Percentiles rank a stretch among this genome's conserved stretches.
Evolutionary conservation across 768 basidiomycete genomes (phyloP).

Genomic region (Lactarius deliciosus): DNA sequence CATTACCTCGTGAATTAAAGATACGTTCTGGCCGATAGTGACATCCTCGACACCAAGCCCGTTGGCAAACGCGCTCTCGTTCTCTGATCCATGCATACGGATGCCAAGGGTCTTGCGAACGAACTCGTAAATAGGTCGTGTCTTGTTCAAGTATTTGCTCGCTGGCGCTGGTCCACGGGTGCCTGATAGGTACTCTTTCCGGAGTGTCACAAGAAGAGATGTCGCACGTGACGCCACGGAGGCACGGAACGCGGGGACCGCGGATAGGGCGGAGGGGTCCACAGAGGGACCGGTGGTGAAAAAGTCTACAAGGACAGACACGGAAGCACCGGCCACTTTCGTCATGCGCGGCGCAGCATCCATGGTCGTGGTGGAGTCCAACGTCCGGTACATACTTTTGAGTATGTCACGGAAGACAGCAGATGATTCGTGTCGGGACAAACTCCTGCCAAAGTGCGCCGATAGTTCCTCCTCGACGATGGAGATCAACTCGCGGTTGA

Average conservation of each 20-base stretch:
- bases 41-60: slow-evolving; percentile 67
- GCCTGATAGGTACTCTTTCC: slow-evolving; percentile 58
- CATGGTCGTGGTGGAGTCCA: slow-evolving; percentile 70
- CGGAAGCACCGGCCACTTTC: slow-evolving; percentile 62
- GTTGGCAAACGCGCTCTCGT: slow-evolving; percentile 56
- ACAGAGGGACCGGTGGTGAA: slow-evolving; percentile 35
- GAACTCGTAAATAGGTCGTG: slow-evolving; percentile 73
- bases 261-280: slow-evolving; percentile 31
- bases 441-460: slow-evolving; percentile 43
- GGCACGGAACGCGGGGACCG: slow-evolving; percentile 55
- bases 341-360: slow-evolving; percentile 70
- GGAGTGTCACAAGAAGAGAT: slow-evolving; percentile 47
- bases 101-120: slow-evolving; percentile 71
- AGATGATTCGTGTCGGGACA: slow-evolving; percentile 38
- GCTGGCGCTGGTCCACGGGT: slow-evolving; percentile 65
- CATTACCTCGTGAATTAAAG: slow-evolving; percentile 70
- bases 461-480: slow-evolving; percentile 54
- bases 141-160: slow-evolving; percentile 61
- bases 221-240: slow-evolving; percentile 50
- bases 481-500: slow-evolving; percentile 48
- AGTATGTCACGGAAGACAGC: slow-evolving; percentile 42
- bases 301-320: slow-evolving; percentile 63
- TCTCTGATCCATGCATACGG: slow-evolving; percentile 77
- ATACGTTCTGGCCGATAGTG: slow-evolving; percentile 69
- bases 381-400: slow-evolving; percentile 46